Conservation (phyloP, 2,329 filamentous ascomycete genomes). For the Claviceps africana region DNA sequence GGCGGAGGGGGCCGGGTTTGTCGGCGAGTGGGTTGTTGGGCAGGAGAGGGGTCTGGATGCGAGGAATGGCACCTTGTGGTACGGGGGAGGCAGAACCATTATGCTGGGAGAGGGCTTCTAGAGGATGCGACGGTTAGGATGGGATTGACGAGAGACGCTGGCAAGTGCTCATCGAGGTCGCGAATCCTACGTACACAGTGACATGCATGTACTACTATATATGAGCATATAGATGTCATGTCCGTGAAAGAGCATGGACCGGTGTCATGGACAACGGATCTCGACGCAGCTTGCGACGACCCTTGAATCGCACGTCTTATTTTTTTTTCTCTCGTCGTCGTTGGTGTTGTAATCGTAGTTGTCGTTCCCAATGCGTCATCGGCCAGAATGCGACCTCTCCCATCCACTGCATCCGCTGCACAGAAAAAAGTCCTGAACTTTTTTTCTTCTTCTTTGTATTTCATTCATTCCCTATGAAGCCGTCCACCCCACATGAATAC, state of each 20-base stretch:
- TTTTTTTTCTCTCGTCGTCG: background rate
- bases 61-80: constrained; percentile 68
- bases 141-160: too few species aligned
- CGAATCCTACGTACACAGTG: too few species aligned
- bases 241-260: background rate
- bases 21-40: constrained; percentile 75
- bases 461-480: constrained; percentile 31
- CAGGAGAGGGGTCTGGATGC: constrained; percentile 70
- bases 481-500: constrained; percentile 24
- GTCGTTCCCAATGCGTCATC: background rate
- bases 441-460: constrained; percentile 16
- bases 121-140: background rate
- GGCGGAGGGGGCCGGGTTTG: constrained; percentile 23
- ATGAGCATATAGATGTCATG: background rate
- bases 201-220: too few species aligned
- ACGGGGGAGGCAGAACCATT: constrained; percentile 66
- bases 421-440: constrained; percentile 8
- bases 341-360: background rate
- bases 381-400: background rate
- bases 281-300: too few species aligned
- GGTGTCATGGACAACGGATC: background rate
- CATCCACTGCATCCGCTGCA: background rate
- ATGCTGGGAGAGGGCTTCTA: constrained; percentile 47
- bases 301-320: background rate
- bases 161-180: too few species aligned